Evolutionary conservation across 2,329 filamentous ascomycete species (phyloP), one percentile per base, ranked within the genome.

Genomic region (Salinomyces thailandicus): DNA sequence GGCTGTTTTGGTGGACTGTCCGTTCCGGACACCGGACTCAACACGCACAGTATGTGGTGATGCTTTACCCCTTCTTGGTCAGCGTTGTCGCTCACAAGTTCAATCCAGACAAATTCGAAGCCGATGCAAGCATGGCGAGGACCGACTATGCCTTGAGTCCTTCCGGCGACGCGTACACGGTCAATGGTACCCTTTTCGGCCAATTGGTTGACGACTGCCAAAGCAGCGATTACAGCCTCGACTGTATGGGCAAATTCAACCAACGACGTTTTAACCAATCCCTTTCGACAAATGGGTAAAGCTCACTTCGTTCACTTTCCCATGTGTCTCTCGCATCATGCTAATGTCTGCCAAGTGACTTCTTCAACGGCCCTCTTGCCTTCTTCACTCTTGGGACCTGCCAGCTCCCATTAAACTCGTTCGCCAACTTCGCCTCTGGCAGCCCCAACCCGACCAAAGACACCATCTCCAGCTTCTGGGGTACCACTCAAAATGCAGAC

Each of bases 71-170:
- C n/a, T n/a, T n/a, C n/a, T n/a, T n/a, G n/a, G n/a, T n/a, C n/a
- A n/a, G n/a, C n/a, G n/a, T n/a, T n/a, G n/a, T n/a, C n/a, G n/a
- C n/a, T n/a, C n/a, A n/a, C n/a, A n/a, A n/a, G n/a, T n/a, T n/a
- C n/a, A n/a, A n/a, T n/a, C n/a, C n/a, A n/a, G n/a, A 26, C 38
- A 63, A 62, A 42, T 62, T 62, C 36, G 59, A 43, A 26, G 41
- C 32, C 27, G 59, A 62, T 35, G 48, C 59, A 1, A 61, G 57
- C 1, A 50, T 62, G 9, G 59, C 58, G 3, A 50, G 59, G 8
- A 54, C 54, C 28, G 58, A 62, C 39, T 62, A 52, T 47, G 60
- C 58, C 45, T 20, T 36, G 13, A 35, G 33, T 11, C 33, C 36
- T 5, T 44, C 50, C 15, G 54, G 53, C 7, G 57, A 61, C 35